phyloP scores from a whole-genome alignment of 768 basidiomycete species.

The Rhodosporidiobolus odoratus region DNA sequence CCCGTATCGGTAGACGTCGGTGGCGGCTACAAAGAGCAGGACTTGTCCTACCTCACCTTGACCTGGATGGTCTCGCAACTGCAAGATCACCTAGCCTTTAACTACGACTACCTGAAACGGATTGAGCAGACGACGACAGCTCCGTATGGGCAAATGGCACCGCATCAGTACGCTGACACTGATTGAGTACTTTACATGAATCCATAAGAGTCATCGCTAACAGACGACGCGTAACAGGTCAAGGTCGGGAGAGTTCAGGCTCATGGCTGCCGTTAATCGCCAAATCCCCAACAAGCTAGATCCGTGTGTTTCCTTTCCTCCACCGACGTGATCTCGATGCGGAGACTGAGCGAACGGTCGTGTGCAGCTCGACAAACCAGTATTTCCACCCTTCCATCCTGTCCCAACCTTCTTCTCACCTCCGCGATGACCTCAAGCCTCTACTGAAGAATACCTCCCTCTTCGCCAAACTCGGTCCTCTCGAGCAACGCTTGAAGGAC shows the following conservation, averaged over 20 bases:
- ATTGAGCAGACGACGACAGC: background rate
- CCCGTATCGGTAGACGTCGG: conserved; percentile 9
- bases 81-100: background rate
- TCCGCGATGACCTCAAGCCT: conserved; percentile 34
- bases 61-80: conserved; percentile 10
- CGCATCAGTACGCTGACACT: conserved; percentile 8
- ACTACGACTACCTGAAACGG: conserved; percentile 1
- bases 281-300: background rate
- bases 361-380: conserved; percentile 10
- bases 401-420: background rate
- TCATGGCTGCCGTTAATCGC: conserved; percentile 4
- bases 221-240: conserved; percentile 13
- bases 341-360: too few species aligned
- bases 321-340: background rate
- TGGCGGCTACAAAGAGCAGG: conserved; percentile 17
- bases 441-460: background rate
- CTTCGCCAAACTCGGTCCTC: background rate
- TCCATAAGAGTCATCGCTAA: too few species aligned
- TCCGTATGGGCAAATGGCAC: conserved; percentile 5
- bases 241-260: background rate
- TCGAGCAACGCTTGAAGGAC: background rate
- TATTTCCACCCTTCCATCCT: conserved; percentile 4
- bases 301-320: background rate
- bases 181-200: too few species aligned
- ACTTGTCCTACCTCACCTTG: conserved; percentile 9